phyloP scores from a whole-genome alignment of 768 basidiomycete species.

The Pulveroboletus ravenelii region DNA sequence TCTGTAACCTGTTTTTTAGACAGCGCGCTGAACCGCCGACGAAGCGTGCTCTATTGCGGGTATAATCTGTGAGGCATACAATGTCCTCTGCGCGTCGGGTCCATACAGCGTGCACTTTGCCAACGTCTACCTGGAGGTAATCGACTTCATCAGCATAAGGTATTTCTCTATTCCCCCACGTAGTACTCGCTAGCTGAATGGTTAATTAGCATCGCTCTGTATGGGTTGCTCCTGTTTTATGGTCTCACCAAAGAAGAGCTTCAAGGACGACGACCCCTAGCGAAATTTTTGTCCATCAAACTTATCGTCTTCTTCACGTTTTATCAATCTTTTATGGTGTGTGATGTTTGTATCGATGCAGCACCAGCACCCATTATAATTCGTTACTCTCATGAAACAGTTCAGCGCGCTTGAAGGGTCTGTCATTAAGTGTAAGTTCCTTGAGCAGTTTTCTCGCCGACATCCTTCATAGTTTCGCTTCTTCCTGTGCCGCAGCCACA shows the following conservation, averaged over 20 bases:
- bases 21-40: slow-evolving; percentile 3
- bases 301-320: slow-evolving; percentile 85
- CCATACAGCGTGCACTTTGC: slow-evolving; percentile 60
- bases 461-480: neutral
- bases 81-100: slow-evolving; percentile 64
- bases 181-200: neutral
- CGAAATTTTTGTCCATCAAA: slow-evolving; percentile 87
- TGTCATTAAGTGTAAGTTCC: slow-evolving; percentile 57
- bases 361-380: neutral
- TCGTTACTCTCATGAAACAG: slow-evolving; percentile 31
- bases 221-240: slow-evolving; percentile 83
- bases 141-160: slow-evolving; percentile 84
- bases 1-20: neutral
- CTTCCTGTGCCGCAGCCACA: slow-evolving; percentile 42
- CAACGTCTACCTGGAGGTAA: slow-evolving; percentile 60
- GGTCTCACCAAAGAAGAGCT: slow-evolving; percentile 77
- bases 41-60: slow-evolving; percentile 55
- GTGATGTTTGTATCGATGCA: slow-evolving; percentile 18
- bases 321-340: slow-evolving; percentile 75
- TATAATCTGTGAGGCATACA: slow-evolving; percentile 67
- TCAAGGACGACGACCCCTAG: slow-evolving; percentile 66
- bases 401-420: slow-evolving; percentile 61
- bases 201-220: slow-evolving; percentile 64
- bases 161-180: slow-evolving; percentile 24
- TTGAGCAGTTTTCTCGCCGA: neutral